These are phyloP conservation scores for Yamadazyma philogaea DNA, from an alignment of 805 yeast genomes.

Conservation along the genomic window DNA sequence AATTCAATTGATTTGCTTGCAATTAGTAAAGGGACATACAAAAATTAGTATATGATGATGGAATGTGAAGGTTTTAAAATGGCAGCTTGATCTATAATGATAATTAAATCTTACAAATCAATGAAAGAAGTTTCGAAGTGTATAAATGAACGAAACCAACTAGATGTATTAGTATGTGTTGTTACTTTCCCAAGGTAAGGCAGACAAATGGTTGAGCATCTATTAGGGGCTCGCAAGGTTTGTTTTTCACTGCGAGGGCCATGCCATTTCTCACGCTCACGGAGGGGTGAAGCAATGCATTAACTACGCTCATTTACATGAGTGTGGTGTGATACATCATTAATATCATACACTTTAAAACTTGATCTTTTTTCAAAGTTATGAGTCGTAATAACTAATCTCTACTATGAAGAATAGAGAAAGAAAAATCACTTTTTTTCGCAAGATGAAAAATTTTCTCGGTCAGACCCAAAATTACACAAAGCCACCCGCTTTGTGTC, in stretches of 20 bases:
- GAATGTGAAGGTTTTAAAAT: neutral
- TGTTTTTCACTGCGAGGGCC: neutral
- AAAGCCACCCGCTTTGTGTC: slow-evolving; percentile 1
- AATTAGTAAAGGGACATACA: slow-evolving; percentile 1
- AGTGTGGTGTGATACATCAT: neutral
- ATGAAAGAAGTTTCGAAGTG: slow-evolving; percentile 1
- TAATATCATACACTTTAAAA: slow-evolving; percentile 6
- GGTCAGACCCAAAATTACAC: slow-evolving; percentile 2
- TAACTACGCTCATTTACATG: neutral
- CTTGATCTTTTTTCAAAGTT: slow-evolving; percentile 6
- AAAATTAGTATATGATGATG: slow-evolving; percentile 1
- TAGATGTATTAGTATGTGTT: slow-evolving; percentile 6
- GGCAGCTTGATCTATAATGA: slow-evolving; percentile 13
- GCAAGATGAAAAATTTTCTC: slow-evolving; percentile 9
- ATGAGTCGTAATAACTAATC: slow-evolving; percentile 5
- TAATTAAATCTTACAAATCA: slow-evolving; percentile 18
- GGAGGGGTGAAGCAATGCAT: slow-evolving; percentile 2
- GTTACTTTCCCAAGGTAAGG: neutral
- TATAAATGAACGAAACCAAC: slow-evolving; percentile 8
- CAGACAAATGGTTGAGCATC: neutral
- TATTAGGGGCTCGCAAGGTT: neutral
- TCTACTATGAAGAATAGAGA: slow-evolving; percentile 3
- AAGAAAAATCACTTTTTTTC: slow-evolving; percentile 4
- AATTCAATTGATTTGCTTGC: slow-evolving; percentile 1
- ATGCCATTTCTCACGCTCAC: slow-evolving; percentile 7